Conservation (phyloP, 768 basidiomycete species). For the Cystofilobasidium macerans region DNA sequence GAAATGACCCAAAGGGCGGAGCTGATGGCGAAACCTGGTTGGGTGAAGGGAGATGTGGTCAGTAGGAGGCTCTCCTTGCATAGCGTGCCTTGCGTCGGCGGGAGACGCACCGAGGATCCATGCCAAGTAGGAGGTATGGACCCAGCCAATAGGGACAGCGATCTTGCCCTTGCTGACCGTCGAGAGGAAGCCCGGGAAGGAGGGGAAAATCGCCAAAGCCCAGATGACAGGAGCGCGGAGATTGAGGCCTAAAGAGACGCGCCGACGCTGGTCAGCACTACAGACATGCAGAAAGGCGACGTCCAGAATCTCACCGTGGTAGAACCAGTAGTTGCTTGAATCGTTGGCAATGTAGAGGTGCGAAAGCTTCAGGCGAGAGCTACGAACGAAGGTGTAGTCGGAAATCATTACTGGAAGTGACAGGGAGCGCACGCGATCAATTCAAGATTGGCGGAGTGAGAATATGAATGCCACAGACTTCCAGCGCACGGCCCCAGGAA, state of each 20-base stretch:
- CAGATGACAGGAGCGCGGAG: constrained; percentile 15
- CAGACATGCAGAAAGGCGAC: neutral
- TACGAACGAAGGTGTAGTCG: constrained; percentile 22
- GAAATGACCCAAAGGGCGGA: constrained; percentile 26
- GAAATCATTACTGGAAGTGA: constrained; percentile 18
- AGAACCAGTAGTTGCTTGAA: constrained; percentile 24
- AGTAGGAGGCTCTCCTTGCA: too few relatives aligned
- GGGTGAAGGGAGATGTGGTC: too few relatives aligned
- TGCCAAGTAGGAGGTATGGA: constrained; percentile 15
- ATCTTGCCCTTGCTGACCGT: constrained; percentile 1
- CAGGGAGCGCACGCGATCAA: neutral
- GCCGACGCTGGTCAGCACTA: too few relatives aligned
- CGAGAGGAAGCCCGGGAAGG: constrained; percentile 8
- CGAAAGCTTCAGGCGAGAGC: neutral
- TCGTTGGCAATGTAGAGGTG: constrained; percentile 13
- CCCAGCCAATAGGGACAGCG: constrained; percentile 4
- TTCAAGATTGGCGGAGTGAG: neutral
- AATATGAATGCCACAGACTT: neutral
- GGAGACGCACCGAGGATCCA: constrained; percentile 25
- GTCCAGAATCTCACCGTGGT: constrained; percentile 7
- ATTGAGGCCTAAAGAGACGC: constrained; percentile 23
- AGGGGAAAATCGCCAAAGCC: constrained; percentile 16
- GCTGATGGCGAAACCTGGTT: constrained; percentile 29
- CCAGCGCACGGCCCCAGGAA: neutral
- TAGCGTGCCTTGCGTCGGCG: too few relatives aligned